Evolutionary conservation across 2,329 filamentous ascomycete species (phyloP).

Genomic region (Dothistroma septosporum): DNA sequence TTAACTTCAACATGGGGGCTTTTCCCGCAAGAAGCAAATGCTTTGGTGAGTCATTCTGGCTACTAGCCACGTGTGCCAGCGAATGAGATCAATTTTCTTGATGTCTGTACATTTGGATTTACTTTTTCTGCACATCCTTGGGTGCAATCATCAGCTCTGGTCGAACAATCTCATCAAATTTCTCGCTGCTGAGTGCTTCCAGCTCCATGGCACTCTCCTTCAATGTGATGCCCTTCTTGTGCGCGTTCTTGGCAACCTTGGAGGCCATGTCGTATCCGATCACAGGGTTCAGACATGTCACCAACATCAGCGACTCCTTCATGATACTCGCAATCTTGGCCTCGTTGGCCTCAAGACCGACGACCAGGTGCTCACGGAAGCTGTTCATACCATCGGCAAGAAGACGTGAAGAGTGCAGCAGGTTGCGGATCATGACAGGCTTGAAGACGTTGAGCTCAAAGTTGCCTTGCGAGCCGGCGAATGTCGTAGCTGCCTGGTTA

Average conservation of each 20-base stretch:
- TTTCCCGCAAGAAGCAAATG: not conserved
- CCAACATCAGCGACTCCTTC: conserved; percentile 96
- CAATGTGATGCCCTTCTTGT: conserved; percentile 94
- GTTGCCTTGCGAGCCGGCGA: conserved; percentile 95
- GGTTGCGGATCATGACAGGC: conserved; percentile 89
- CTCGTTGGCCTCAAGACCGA: conserved; percentile 87
- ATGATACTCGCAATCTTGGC: conserved; percentile 83
- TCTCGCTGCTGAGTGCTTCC: conserved; percentile 77
- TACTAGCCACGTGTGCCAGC: not conserved
- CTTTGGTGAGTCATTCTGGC: not conserved
- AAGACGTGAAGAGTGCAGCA: conserved; percentile 86
- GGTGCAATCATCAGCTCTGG: conserved; percentile 95
- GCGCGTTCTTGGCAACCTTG: conserved; percentile 96
- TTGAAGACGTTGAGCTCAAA: conserved; percentile 99
- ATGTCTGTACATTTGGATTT: not conserved
- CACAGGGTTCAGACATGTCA: conserved; percentile 94
- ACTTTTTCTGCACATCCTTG: conserved; percentile 37
- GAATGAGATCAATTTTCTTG: not conserved
- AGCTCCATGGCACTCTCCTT: conserved; percentile 94
- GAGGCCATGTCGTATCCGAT: conserved; percentile 97
- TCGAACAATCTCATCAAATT: conserved; percentile 84
- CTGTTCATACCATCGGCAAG: conserved; percentile 89
- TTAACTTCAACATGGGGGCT: not conserved
- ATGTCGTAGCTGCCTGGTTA: conserved; percentile 88
- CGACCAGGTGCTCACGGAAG: conserved; percentile 90